Conservation (phyloP, 2,329 filamentous ascomycete genomes). For the Colletotrichum graminicola region DNA sequence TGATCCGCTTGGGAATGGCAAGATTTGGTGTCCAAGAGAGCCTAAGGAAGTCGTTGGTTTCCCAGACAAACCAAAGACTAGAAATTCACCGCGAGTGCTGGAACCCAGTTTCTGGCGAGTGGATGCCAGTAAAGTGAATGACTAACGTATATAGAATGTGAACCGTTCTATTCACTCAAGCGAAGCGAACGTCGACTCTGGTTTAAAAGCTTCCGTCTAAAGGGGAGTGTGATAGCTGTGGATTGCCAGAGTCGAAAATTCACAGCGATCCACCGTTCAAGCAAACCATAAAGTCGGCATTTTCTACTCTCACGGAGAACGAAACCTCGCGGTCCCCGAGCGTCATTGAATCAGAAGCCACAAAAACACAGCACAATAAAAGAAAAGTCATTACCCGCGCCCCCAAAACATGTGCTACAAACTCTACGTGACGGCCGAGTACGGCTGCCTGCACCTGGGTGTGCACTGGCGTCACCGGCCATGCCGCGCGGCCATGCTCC, state of each 20-base stretch:
- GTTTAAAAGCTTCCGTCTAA: not conserved
- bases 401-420: not conserved
- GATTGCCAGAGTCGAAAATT: not conserved
- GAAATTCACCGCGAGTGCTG: not conserved
- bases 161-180: not conserved
- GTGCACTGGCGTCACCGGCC: not conserved
- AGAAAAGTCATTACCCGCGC: no score
- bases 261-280: not conserved
- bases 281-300: not conserved
- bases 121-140: not conserved
- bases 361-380: not conserved
- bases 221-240: fast-evolving
- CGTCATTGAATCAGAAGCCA: not conserved
- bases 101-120: fast-evolving
- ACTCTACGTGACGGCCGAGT: not conserved
- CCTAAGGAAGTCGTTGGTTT: no score
- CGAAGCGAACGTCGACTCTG: not conserved
- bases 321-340: not conserved
- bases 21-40: not conserved
- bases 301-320: not conserved
- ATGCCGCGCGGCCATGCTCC: not conserved
- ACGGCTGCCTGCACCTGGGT: not conserved
- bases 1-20: no score
- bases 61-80: not conserved
- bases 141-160: not conserved